Evolutionary conservation across 2,329 filamentous ascomycete species (phyloP).

Genomic region (Ceratocystis cubensis): DNA sequence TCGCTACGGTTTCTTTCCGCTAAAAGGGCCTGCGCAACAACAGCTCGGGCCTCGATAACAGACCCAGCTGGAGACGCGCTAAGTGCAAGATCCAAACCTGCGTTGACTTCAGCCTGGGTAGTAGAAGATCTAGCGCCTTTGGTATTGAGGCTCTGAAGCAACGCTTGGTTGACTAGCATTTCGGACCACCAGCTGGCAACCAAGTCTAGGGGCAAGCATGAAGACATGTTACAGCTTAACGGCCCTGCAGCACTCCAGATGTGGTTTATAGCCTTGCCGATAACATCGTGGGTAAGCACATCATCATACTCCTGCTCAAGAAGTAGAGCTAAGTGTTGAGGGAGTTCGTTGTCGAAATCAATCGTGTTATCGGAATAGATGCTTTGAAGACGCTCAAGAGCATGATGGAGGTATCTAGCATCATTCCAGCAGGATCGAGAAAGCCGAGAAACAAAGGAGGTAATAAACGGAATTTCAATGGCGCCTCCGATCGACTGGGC

Average conservation of each 20-base stretch:
- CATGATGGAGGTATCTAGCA: constrained; percentile 52
- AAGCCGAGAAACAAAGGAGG: constrained; percentile 46
- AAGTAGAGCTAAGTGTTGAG: constrained; percentile 62
- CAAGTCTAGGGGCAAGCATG: constrained; percentile 72
- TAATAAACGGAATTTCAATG: background rate
- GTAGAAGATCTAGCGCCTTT: constrained; percentile 30
- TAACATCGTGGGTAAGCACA: constrained; percentile 62
- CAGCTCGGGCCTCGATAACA: constrained; percentile 49
- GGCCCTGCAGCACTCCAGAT: constrained; percentile 8
- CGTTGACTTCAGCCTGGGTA: constrained; percentile 30
- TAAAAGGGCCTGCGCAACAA: constrained; percentile 47
- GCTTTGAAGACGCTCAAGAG: constrained; percentile 35
- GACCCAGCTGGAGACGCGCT: constrained; percentile 67
- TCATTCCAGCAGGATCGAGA: constrained; percentile 72
- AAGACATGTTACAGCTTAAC: constrained; percentile 66
- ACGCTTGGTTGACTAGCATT: constrained; percentile 54
- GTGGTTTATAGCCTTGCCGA: constrained; percentile 53
- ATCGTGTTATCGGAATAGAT: constrained; percentile 33
- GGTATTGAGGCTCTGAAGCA: constrained; percentile 51
- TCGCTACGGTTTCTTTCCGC: constrained; percentile 41
- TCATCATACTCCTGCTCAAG: constrained; percentile 71
- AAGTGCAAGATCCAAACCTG: constrained; percentile 55
- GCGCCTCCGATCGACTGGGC: background rate
- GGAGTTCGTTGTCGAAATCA: constrained; percentile 49
- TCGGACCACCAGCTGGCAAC: constrained; percentile 87